phyloP scores from a whole-genome alignment of 306 rosid species.

The Sicyos baderoa region DNA sequence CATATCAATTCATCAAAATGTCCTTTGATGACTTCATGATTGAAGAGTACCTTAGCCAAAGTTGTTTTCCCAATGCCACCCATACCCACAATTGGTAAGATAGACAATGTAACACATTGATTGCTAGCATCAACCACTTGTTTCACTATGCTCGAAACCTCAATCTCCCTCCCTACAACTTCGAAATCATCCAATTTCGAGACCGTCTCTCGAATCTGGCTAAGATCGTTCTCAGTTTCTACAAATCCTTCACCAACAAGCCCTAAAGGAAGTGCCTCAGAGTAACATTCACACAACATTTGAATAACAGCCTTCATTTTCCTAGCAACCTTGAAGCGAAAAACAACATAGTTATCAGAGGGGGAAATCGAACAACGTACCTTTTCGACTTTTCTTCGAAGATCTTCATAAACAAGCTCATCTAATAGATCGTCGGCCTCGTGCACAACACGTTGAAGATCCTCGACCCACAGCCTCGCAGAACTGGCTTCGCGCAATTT shows the following conservation, averaged over 20 bases:
- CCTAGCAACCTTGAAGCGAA: neutral
- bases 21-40: neutral
- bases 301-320: neutral
- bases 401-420: slow-evolving; percentile 7
- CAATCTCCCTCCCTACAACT: neutral
- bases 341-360: neutral
- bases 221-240: neutral
- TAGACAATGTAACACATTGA: neutral
- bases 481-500: neutral
- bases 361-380: neutral
- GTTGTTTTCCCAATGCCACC: neutral
- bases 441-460: neutral
- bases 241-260: neutral
- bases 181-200: neutral
- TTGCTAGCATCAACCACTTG: neutral
- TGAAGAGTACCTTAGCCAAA: slow-evolving; percentile 15
- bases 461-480: neutral
- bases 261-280: neutral
- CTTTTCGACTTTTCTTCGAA: slow-evolving; percentile 8
- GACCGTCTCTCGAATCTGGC: neutral
- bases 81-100: neutral
- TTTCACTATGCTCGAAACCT: neutral
- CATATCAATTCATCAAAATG: slow-evolving; percentile 18
- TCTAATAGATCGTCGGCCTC: slow-evolving; percentile 12
- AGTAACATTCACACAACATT: neutral